Percentiles rank a stretch among this genome's conserved stretches.
phyloP scores from a whole-genome alignment of 768 basidiomycete species.

The Phlegmacium glaucopus region DNA sequence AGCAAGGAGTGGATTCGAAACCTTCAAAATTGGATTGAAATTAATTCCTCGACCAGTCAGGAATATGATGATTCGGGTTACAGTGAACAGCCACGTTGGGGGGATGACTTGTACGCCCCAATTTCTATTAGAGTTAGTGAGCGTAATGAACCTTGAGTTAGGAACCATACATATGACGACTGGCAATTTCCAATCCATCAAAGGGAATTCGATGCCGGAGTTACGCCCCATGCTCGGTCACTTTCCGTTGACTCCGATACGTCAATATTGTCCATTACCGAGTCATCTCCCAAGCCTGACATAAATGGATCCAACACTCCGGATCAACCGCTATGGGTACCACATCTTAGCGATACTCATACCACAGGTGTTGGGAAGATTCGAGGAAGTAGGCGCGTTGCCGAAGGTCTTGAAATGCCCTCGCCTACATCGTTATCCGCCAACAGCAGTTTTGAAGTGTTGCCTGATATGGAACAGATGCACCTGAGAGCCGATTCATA shows the following conservation, averaged over 20 bases:
- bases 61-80: conserved; percentile 48
- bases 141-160: neutral
- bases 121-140: conserved; percentile 9
- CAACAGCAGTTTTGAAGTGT: conserved; percentile 1
- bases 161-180: conserved; percentile 26
- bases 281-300: conserved; percentile 26
- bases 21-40: conserved; percentile 76
- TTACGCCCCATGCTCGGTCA: conserved; percentile 52
- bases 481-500: conserved; percentile 44
- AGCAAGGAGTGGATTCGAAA: conserved; percentile 71
- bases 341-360: no score
- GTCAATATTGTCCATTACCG: conserved; percentile 47
- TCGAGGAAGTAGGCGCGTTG: no score
- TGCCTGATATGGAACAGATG: conserved; percentile 35
- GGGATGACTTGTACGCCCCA: conserved; percentile 34
- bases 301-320: neutral
- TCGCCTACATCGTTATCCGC: conserved; percentile 13
- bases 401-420: conserved; percentile 10
- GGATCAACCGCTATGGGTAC: no score
- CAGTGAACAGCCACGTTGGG: conserved; percentile 43
- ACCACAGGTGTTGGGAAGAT: no score
- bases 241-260: conserved; percentile 60
- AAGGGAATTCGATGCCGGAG: conserved; percentile 31
- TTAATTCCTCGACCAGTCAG: conserved; percentile 35
- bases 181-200: conserved; percentile 41